Evolutionary conservation across 352 stramenopile species (phyloP).

Genomic region (Phytopythium chamaehyphon): DNA sequence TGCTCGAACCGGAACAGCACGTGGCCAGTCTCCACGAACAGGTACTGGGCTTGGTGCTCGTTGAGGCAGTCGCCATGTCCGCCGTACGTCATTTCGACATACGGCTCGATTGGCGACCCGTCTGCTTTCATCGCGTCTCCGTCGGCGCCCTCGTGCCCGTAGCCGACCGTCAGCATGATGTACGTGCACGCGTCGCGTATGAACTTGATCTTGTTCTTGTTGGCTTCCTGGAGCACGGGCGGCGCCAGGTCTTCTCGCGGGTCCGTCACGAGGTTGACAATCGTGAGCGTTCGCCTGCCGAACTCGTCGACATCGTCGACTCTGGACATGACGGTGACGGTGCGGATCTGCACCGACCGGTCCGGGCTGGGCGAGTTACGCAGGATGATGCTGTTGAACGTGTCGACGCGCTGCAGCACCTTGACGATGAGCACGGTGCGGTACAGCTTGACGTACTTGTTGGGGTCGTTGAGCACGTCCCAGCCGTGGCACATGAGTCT

Average conservation of each 20-base stretch:
- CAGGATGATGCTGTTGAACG: conserved; percentile 30
- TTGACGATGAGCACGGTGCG: conserved; percentile 27
- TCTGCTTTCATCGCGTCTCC: not conserved
- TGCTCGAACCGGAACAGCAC: conserved; percentile 44
- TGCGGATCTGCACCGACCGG: conserved; percentile 26
- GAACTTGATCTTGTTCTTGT: conserved; percentile 29
- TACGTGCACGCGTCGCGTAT: conserved; percentile 39
- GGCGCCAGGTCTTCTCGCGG: conserved; percentile 18
- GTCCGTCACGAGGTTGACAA: conserved; percentile 26
- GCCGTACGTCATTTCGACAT: conserved; percentile 39
- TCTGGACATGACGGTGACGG: conserved; percentile 35
- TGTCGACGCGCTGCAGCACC: conserved; percentile 35
- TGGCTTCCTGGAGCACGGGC: conserved; percentile 7
- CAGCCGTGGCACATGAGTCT: conserved; percentile 23
- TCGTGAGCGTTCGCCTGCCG: conserved; percentile 21
- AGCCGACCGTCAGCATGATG: conserved; percentile 24
- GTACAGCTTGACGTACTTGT: conserved; percentile 33
- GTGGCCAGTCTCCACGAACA: conserved; percentile 33
- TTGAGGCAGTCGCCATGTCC: conserved; percentile 29
- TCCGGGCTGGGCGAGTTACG: conserved; percentile 33
- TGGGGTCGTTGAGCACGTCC: conserved; percentile 29
- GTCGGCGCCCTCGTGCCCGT: not conserved
- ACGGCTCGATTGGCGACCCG: not conserved
- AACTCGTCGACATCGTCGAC: conserved; percentile 23
- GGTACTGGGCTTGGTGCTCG: conserved; percentile 30